A percentile compares a stretch with the other conserved stretches of the same genome.
Conservation (phyloP, 2,329 filamentous ascomycete species). For the Penicillium sp. region DNA sequence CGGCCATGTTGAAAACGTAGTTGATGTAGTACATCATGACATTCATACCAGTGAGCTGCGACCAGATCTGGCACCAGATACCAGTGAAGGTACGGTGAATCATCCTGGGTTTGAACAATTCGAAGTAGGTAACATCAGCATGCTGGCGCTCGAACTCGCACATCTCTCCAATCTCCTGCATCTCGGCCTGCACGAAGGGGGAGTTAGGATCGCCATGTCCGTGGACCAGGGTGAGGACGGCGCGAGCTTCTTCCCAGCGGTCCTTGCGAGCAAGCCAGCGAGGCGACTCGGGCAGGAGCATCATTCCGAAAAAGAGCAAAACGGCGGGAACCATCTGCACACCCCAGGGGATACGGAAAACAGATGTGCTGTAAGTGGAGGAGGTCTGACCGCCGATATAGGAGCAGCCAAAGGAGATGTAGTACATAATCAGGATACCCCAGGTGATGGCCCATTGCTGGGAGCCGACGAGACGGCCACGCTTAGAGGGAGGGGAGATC, state of each 20-base stretch:
- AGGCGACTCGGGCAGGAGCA: conserved; percentile 55
- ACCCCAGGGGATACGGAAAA: conserved; percentile 65
- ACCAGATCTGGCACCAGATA: conserved; percentile 72
- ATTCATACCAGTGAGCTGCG: conserved; percentile 74
- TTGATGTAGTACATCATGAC: conserved; percentile 71
- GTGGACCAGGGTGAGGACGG: conserved; percentile 57
- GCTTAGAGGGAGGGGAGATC: conserved; percentile 55
- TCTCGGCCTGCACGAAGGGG: conserved; percentile 65
- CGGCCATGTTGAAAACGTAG: conserved; percentile 71
- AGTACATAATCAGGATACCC: conserved; percentile 70
- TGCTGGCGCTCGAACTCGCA: conserved; percentile 71
- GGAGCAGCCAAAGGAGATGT: conserved; percentile 59
- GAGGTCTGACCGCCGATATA: conserved; percentile 51
- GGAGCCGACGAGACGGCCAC: conserved; percentile 64
- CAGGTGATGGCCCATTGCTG: conserved; percentile 76
- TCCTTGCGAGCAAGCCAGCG: conserved; percentile 64
- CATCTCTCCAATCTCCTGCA: conserved; percentile 70
- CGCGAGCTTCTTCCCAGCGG: conserved; percentile 54
- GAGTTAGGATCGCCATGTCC: conserved; percentile 63
- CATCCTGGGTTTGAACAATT: conserved; percentile 72
- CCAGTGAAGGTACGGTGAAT: conserved; percentile 70
- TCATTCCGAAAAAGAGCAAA: conserved; percentile 56
- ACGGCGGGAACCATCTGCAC: conserved; percentile 62
- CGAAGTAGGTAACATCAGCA: conserved; percentile 66
- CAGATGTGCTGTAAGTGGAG: conserved; percentile 41